A percentile compares a stretch with the other conserved stretches of the same genome.
These are phyloP conservation scores for Marvania coccoides DNA, from an alignment of 139 green algal species.

Conservation along the genomic window DNA sequence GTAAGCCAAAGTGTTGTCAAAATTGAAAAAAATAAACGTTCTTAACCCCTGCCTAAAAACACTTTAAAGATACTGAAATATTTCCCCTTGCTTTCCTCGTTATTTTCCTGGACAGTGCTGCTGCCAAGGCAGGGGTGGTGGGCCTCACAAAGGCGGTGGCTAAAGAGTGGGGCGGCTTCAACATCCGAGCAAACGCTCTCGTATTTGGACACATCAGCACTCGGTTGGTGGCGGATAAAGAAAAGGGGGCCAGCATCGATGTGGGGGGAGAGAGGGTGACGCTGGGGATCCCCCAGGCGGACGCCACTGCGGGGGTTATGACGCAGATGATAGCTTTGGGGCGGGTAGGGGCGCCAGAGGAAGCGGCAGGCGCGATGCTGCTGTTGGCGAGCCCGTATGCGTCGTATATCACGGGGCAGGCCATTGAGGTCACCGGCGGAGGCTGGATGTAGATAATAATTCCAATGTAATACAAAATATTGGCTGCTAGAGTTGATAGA, in stretches of 20 bases:
- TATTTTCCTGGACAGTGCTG: too few relatives aligned
- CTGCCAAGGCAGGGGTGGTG: conserved; percentile 61
- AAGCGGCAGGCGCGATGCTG: conserved; percentile 74
- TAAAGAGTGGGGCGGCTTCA: conserved; percentile 75
- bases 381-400: conserved; percentile 47
- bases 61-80: too few relatives aligned
- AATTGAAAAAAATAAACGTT: too few relatives aligned
- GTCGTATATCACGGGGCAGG: conserved; percentile 48
- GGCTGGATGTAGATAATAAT: conserved; percentile 6
- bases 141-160: conserved; percentile 71
- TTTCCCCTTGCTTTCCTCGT: too few relatives aligned
- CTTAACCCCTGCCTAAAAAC: too few relatives aligned
- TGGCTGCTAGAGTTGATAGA: too few relatives aligned
- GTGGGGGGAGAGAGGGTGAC: conserved; percentile 49
- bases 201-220: conserved; percentile 72
- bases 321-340: conserved; percentile 49
- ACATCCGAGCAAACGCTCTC: conserved; percentile 75
- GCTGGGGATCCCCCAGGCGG: conserved; percentile 61
- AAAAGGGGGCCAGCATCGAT: conserved; percentile 37
- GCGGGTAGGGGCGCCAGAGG: conserved; percentile 54
- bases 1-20: not conserved
- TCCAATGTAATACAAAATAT: too few relatives aligned
- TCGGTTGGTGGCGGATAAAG: conserved; percentile 57
- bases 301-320: conserved; percentile 9
- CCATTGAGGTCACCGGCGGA: conserved; percentile 39